These are phyloP conservation scores for Termitomyces sp. DNA, from an alignment of 768 basidiomycete genomes.

Conservation along the genomic window DNA sequence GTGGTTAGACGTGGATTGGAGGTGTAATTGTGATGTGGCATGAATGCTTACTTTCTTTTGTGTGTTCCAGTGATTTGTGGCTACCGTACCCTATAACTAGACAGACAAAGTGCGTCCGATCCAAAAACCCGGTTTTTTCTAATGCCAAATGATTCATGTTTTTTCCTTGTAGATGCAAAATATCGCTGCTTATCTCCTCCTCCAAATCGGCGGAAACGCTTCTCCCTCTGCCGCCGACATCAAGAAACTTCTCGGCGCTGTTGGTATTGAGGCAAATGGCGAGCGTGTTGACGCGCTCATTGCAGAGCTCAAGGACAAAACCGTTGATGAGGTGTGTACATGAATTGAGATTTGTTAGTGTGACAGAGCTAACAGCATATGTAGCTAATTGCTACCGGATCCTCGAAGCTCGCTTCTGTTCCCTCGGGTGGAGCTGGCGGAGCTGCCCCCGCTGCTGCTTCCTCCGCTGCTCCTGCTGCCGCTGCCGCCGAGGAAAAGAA, in stretches of 20 bases:
- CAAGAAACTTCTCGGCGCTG: slow-evolving; percentile 79
- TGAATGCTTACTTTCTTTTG: slow-evolving; percentile 1
- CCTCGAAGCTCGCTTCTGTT: slow-evolving; percentile 91
- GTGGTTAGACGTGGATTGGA: not conserved
- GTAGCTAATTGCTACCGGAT: slow-evolving; percentile 89
- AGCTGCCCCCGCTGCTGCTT: slow-evolving; percentile 46
- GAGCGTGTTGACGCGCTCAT: slow-evolving; percentile 77
- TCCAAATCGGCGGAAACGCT: slow-evolving; percentile 89
- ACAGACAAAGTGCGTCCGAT: slow-evolving; percentile 38
- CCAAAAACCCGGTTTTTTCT: not conserved
- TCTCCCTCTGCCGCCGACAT: slow-evolving; percentile 83
- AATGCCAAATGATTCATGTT: not conserved
- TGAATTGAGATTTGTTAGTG: slow-evolving; percentile 5
- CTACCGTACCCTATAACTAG: slow-evolving; percentile 52
- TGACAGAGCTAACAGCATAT: not conserved
- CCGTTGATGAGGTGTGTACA: slow-evolving; percentile 64
- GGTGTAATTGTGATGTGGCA: not conserved
- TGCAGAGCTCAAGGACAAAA: slow-evolving; percentile 88
- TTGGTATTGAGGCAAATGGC: slow-evolving; percentile 86
- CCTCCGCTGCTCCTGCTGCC: slow-evolving; percentile 49
- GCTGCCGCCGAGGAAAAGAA: slow-evolving; percentile 67
- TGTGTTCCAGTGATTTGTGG: slow-evolving; percentile 77
- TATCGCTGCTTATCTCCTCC: slow-evolving; percentile 95
- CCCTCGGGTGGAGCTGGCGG: slow-evolving; percentile 89
- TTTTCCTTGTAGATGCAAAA: slow-evolving; percentile 66